Conservation (phyloP, 352 stramenopile genomes). For the Globisporangium radiosum region DNA sequence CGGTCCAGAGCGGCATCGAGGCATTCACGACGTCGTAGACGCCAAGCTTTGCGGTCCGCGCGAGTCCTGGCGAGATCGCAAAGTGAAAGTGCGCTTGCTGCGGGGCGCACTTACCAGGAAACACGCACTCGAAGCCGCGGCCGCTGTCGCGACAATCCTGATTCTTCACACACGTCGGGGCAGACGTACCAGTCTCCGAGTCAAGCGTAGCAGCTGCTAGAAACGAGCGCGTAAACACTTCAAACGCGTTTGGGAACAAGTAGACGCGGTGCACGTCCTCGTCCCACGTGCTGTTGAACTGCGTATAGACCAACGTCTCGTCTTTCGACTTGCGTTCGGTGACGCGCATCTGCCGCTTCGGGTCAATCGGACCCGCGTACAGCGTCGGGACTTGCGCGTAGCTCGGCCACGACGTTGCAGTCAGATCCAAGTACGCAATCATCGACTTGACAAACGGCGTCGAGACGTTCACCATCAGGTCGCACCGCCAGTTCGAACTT, state of each 20-base stretch:
- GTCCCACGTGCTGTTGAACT: constrained; percentile 49
- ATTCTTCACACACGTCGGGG: constrained; percentile 37
- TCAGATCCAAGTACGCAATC: constrained; percentile 57
- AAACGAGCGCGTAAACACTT: constrained; percentile 70
- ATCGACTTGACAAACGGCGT: constrained; percentile 48
- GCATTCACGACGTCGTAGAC: constrained; percentile 62
- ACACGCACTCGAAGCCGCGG: constrained; percentile 59
- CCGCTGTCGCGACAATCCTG: constrained; percentile 42
- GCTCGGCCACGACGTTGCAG: constrained; percentile 33
- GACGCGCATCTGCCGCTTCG: constrained; percentile 47
- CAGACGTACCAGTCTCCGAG: constrained; percentile 22
- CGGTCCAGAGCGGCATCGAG: constrained; percentile 66
- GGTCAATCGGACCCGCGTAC: constrained; percentile 45
- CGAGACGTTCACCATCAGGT: constrained; percentile 67
- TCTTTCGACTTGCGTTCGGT: constrained; percentile 14
- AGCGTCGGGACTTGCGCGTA: constrained; percentile 48
- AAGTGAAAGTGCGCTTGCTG: constrained; percentile 74
- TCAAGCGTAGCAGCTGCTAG: constrained; percentile 52
- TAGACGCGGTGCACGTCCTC: constrained; percentile 45
- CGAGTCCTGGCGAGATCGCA: constrained; percentile 57
- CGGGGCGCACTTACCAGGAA: constrained; percentile 56
- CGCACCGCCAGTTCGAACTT: constrained; percentile 58
- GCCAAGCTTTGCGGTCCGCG: constrained; percentile 36
- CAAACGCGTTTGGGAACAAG: constrained; percentile 79
- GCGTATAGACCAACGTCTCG: constrained; percentile 29